Evolutionary conservation across 371 early-diverging fungal species (phyloP), one percentile per base, ranked within the genome.

Genomic region (Mucor indicus): DNA sequence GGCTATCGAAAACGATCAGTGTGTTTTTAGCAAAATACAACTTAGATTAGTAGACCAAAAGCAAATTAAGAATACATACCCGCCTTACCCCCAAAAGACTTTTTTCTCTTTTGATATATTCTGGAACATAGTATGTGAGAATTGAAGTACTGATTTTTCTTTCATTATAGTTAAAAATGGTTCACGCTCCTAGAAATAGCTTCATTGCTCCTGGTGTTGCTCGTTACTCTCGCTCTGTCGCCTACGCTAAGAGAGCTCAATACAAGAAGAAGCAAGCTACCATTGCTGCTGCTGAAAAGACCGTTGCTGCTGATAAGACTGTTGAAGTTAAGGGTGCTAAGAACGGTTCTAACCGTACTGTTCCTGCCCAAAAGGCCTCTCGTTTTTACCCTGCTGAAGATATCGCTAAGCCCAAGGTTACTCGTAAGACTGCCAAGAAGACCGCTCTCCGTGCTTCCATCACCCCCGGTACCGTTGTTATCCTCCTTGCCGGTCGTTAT

Each of bases 391-490:
- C 93, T 38, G 93, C 93, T 59, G 91, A 89, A 64, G 92, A 92
- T 66, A 84, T 81, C 53, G 75, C 84, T 37, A 57, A 69, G 57
- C 87, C 90, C 77, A 91, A 89, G 84, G 66, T 67, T 53, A 66
- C 78, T 56, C 88, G 91, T 81, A 96, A 96, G 89, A 63, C 86
- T 67, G 71, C 80, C 73, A 74, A 79, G 57, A 62, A 81, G 50
- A 73, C 86, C 54, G 74, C 75, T 63, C 87, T 96, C 61, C 93
- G 97, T 71, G 57, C 77, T 54, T 69, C 87, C 72, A 96, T 98
- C 79, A 92, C 90, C 57, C 96, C 98, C 58, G 98, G 98, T 61
- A 92, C 98, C 70, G 93, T 98, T 64, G 82, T 96, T 55, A 96
- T 98, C 69, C 81, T 98, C 50, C 81, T 98, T 63, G 90, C 97